Percentiles rank a stretch among this genome's conserved stretches.
Evolutionary conservation across 257 asterid genomes (phyloP).

Genomic region (Scutellaria baicalensis): DNA sequence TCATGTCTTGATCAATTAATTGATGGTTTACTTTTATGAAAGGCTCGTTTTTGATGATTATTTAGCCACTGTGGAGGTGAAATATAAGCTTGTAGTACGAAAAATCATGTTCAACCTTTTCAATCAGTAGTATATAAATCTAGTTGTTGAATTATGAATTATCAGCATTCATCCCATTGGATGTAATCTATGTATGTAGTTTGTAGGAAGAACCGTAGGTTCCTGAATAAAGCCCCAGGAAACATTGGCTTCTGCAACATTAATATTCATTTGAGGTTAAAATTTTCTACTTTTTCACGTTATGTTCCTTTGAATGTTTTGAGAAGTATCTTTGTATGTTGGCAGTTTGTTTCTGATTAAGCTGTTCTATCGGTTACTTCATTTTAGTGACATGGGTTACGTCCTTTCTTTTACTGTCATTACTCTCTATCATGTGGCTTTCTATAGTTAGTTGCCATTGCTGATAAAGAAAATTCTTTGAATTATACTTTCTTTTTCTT

Average conservation of each 20-base stretch:
- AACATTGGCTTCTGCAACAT: conserved; percentile 16
- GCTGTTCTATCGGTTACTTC: neutral
- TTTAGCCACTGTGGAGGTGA: conserved; percentile 9
- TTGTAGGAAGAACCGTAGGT: conserved; percentile 16
- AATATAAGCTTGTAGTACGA: conserved; percentile 8
- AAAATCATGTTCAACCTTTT: neutral
- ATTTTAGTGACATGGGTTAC: neutral
- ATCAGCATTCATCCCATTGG: neutral
- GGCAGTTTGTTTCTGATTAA: neutral
- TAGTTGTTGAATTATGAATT: conserved; percentile 4
- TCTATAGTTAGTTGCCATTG: neutral
- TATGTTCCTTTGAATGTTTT: neutral
- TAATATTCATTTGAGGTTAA: neutral
- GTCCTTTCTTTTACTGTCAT: neutral
- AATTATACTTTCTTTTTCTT: no score
- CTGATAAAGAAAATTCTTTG: no score
- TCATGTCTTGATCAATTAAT: conserved; percentile 16
- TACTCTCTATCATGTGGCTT: neutral
- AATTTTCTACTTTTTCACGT: neutral
- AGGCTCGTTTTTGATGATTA: conserved; percentile 21
- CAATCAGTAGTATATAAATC: neutral
- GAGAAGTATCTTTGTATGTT: neutral
- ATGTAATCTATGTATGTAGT: conserved; percentile 10
- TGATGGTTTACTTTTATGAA: conserved; percentile 5
- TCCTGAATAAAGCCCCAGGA: conserved; percentile 21